Percentiles rank a stretch among this genome's conserved stretches.
Evolutionary conservation across 1,139 yeast species (phyloP).

Genomic region (Suhomyces coccinellae): DNA sequence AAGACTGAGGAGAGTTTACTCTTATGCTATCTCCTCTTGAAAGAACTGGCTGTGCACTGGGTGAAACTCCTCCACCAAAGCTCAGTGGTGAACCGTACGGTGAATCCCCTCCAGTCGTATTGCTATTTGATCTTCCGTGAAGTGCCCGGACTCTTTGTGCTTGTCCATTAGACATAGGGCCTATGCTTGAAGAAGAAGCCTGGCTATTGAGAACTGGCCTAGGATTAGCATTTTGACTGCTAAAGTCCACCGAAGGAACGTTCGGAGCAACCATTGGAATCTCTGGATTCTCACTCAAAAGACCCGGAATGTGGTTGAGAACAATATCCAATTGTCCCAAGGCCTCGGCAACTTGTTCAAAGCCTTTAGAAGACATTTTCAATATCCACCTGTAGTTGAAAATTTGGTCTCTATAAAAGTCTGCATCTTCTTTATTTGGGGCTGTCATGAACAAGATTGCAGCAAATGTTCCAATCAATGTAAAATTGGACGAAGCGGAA

Average conservation of each 20-base stretch:
- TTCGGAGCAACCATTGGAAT: constrained; percentile 42
- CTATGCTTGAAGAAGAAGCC: neutral
- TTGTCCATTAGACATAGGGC: neutral
- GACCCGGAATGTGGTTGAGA: constrained; percentile 65
- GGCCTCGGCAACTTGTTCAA: constrained; percentile 73
- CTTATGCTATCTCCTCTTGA: constrained; percentile 18
- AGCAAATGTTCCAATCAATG: constrained; percentile 84
- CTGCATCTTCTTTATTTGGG: constrained; percentile 58
- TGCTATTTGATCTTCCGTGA: constrained; percentile 12
- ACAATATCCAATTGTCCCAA: constrained; percentile 65
- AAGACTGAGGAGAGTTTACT: constrained; percentile 33
- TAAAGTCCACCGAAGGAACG: constrained; percentile 23
- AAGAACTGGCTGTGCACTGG: constrained; percentile 13
- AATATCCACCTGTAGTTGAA: constrained; percentile 75
- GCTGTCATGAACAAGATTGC: constrained; percentile 70
- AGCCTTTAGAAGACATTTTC: constrained; percentile 70
- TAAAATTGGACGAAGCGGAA: constrained; percentile 72
- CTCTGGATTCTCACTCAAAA: constrained; percentile 49
- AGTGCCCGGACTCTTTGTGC: constrained; percentile 3
- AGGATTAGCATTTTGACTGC: neutral
- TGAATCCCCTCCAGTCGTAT: constrained; percentile 11
- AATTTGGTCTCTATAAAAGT: constrained; percentile 63
- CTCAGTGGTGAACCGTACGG: constrained; percentile 28
- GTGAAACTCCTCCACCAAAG: constrained; percentile 10
- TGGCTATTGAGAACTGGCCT: neutral